Evolutionary conservation across 2,329 filamentous ascomycete species (phyloP), one percentile per base, ranked within the genome.

Genomic region (Colletotrichum sp.): DNA sequence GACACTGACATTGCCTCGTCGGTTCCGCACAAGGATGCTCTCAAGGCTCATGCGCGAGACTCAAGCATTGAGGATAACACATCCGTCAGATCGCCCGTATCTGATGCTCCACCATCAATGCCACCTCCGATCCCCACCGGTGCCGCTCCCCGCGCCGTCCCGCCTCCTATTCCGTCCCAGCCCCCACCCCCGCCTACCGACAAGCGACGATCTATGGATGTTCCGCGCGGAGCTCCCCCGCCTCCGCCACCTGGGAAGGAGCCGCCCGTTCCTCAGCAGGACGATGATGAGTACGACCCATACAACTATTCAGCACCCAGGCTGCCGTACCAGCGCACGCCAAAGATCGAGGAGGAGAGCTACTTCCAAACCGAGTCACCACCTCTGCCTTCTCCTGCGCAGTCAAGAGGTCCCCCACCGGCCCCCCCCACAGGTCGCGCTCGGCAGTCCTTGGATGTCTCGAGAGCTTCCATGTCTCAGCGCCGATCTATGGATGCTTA

Each of bases 1-100:
- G 97, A 99, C 80, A 99, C 97, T 8, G 97, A 99, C 83, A 99
- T 99, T 82, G 96, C 94, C 3, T 95, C 96, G n/a, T 94, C 95
- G 12, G 95, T 92, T n/a, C 95, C 95, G 72, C 95, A 98, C 84
- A 98, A 98, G 85, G 96, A 98, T 86, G 96, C 96, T 1, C 85
- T 99, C 77, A 98, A 96, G 84, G 88, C 95, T 10, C 95, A 98
- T 83, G 91, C 90, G 9, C 91, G 94, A 70, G 95, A 96, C 62
- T 92, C 93, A 8, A 98, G 95, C 82, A 82, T 94, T 70, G 95
- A 98, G 77, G 93, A 94, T 73, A 92, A 89, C 52, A 91, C 88
- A 55, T 90, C 90, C 5, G 86, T 92, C n/a, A 88, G 89, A 75
- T 93, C 92, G 8, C 91, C 91, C 5, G 80, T 82, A 1, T 80